Base-by-base conservation (phyloP, 2,329 filamentous ascomycete genomes). In the Remersonia thermophila region DNA sequence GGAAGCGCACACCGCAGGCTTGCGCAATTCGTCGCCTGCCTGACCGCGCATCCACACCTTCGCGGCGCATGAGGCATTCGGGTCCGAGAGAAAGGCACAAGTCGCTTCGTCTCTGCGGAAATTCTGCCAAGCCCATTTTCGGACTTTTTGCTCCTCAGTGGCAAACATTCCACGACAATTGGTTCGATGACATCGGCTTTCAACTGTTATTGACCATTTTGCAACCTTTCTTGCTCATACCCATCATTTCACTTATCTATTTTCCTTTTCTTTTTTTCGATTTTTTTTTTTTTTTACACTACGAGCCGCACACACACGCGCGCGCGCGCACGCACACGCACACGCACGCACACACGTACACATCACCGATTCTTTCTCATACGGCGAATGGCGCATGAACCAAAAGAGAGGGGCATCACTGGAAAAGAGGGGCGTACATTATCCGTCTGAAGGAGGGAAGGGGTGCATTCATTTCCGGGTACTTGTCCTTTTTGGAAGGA, bases 371-470 rank as follows among this genome's bases (percentile, higher is more conserved):
- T 49, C 43, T 51, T 23, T 9, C 51, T 49, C 49, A 53, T 44
- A 47, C 49, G 58, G 59, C 57, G 59, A 60, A 61, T 51, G 59
- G 59, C 58, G 59, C 55, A 61, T 54, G 53, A 57, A 56, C 46
- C 51, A 54, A 57, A 55, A 58, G 44, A 48, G 45, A 46, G 49
- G 47, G 42, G 44, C 42, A 47, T 47, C 35, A 39, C 9, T 23
- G 20, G 20, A 23, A 23, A 23, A 9, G 20, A 23, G 9, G 5
- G 20, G 20, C n/a, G n/a, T n/a, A n/a, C n/a, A n/a, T n/a, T n/a
- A n/a, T n/a, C n/a, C n/a, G n/a, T n/a, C n/a, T n/a, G n/a, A n/a
- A n/a, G n/a, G n/a, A n/a, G n/a, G n/a, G n/a, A n/a, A n/a, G n/a
- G n/a, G n/a, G n/a, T n/a, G n/a, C n/a, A n/a, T n/a, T n/a, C n/a